Evolutionary conservation across 1,139 yeast genomes (phyloP).

Genomic region (Pichia norvegensis): DNA sequence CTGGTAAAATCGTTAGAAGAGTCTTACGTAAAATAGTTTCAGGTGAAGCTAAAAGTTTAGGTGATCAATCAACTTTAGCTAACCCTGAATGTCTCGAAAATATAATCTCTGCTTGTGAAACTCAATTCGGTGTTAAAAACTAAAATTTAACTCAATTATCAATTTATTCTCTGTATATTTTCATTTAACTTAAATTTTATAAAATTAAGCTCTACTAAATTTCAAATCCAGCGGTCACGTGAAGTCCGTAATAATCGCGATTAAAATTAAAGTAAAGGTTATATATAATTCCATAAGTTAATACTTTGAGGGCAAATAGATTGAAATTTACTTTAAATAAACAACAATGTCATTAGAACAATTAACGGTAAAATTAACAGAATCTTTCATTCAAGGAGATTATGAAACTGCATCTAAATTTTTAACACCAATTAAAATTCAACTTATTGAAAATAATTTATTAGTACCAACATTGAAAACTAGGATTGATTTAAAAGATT

Average conservation of each 20-base stretch:
- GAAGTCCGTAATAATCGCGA: too few species aligned
- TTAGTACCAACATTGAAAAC: slow-evolving; percentile 54
- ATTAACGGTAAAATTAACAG: slow-evolving; percentile 60
- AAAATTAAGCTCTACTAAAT: too few species aligned
- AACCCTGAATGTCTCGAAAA: slow-evolving; percentile 82
- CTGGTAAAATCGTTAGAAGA: slow-evolving; percentile 98
- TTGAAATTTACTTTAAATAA: background rate
- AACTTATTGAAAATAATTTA: slow-evolving; percentile 67
- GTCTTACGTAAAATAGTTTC: slow-evolving; percentile 86
- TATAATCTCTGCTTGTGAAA: slow-evolving; percentile 47
- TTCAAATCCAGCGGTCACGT: too few species aligned
- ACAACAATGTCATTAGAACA: slow-evolving; percentile 33
- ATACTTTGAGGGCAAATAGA: background rate
- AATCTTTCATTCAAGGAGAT: slow-evolving; percentile 52
- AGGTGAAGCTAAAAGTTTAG: slow-evolving; percentile 86
- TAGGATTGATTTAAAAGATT: slow-evolving; percentile 48
- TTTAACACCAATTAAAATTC: slow-evolving; percentile 67
- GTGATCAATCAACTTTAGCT: slow-evolving; percentile 85
- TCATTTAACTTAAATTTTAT: too few species aligned
- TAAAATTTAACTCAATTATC: slow-evolving; percentile 7
- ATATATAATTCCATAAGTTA: too few species aligned
- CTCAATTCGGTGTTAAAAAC: slow-evolving; percentile 44
- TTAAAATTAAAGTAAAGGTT: too few species aligned
- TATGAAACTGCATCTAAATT: slow-evolving; percentile 54
- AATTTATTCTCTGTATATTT: background rate